phyloP scores from a whole-genome alignment of 306 rosid genomes.

The Corylus americana region DNA sequence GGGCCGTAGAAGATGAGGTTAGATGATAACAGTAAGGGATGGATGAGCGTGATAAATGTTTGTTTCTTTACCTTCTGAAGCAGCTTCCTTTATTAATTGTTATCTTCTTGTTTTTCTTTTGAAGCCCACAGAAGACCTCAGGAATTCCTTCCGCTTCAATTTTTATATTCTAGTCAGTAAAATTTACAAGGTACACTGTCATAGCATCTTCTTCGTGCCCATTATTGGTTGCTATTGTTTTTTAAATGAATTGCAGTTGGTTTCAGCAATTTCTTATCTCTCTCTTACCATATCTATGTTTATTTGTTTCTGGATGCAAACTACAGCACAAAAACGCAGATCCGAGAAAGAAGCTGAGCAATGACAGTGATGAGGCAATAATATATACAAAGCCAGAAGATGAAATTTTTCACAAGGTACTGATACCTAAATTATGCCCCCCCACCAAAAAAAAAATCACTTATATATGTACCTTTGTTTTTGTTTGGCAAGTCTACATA shows the following conservation, averaged over 20 bases:
- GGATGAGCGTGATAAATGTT: conserved; percentile 26
- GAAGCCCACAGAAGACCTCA: conserved; percentile 80
- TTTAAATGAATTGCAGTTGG: conserved; percentile 8
- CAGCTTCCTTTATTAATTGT: conserved; percentile 22
- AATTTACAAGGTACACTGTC: conserved; percentile 65
- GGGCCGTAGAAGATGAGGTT: conserved; percentile 98
- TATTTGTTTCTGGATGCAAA: conserved; percentile 24
- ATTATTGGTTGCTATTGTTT: conserved; percentile 11
- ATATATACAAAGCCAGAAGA: conserved; percentile 80
- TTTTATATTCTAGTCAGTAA: conserved; percentile 56
- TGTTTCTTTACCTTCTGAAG: conserved; percentile 8
- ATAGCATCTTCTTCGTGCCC: conserved; percentile 14
- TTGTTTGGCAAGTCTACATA: background rate
- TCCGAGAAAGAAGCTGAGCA: conserved; percentile 37
- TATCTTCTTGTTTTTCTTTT: conserved; percentile 33
- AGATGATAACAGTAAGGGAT: conserved; percentile 35
- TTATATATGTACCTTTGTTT: background rate
- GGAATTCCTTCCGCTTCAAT: conserved; percentile 59
- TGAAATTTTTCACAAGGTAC: conserved; percentile 80
- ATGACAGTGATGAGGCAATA: conserved; percentile 41
- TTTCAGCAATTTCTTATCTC: conserved; percentile 8
- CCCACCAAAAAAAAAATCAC: background rate
- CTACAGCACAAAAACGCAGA: conserved; percentile 51
- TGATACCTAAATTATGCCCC: conserved; percentile 7
- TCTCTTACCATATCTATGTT: conserved; percentile 9